A percentile compares a stretch with the other conserved stretches of the same genome.
phyloP scores from a whole-genome alignment of 1,284 basidiomycete genomes.

The Fomes fomentarius region DNA sequence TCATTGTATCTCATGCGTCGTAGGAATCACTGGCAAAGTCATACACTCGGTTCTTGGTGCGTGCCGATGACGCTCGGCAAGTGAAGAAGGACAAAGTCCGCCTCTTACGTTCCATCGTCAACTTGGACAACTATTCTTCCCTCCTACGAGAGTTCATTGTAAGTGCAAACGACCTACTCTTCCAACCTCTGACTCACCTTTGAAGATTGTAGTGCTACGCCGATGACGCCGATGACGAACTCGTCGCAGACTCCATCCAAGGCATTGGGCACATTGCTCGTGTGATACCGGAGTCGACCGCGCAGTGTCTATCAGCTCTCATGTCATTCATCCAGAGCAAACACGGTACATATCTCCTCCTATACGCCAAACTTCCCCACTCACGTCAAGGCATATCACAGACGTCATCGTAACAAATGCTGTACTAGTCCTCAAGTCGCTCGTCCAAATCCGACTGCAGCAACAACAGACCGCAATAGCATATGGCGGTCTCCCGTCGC shows the following conservation, averaged over 20 bases:
- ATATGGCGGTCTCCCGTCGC: conserved; percentile 26
- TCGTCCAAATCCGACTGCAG: conserved; percentile 74
- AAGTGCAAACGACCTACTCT: conserved; percentile 28
- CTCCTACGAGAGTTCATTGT: conserved; percentile 85
- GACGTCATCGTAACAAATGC: conserved; percentile 77
- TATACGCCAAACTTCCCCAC: too few relatives aligned
- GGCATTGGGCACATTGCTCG: conserved; percentile 81
- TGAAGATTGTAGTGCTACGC: conserved; percentile 66
- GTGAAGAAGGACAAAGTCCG: conserved; percentile 78
- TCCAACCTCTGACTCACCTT: neutral
- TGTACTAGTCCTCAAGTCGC: conserved; percentile 81
- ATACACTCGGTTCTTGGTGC: conserved; percentile 70
- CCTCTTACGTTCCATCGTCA: conserved; percentile 68
- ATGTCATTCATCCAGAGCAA: conserved; percentile 79
- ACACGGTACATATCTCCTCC: too few relatives aligned
- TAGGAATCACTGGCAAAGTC: conserved; percentile 54
- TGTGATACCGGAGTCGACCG: conserved; percentile 65
- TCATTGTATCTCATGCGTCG: neutral
- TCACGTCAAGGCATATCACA: too few relatives aligned
- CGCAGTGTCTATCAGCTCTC: conserved; percentile 74
- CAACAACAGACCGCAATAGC: conserved; percentile 27
- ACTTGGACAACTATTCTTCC: conserved; percentile 65
- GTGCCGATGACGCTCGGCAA: conserved; percentile 62
- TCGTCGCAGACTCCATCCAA: conserved; percentile 73
- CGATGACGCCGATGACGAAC: conserved; percentile 68